Percentiles rank a stretch among this genome's conserved stretches.
Conservation (phyloP, 495 filamentous ascomycete genomes). For the Daldinia decipiens region DNA sequence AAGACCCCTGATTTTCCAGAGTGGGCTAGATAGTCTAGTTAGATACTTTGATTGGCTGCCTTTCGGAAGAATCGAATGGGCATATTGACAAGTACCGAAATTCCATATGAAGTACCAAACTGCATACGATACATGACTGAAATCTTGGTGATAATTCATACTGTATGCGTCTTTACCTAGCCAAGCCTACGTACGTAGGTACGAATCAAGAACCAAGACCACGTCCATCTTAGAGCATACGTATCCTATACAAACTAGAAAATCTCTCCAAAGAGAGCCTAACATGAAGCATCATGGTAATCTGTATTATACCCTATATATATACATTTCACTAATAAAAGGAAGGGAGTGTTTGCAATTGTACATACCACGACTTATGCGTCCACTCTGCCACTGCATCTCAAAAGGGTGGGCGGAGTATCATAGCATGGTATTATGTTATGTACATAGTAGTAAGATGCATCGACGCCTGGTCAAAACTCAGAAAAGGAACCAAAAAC, state of each 20-base stretch:
- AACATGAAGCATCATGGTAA: background rate
- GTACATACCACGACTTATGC: conserved; percentile 8
- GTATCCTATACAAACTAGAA: background rate
- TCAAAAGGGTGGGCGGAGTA: conserved; percentile 26
- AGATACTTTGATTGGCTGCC: conserved; percentile 38
- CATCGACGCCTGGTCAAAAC: conserved; percentile 23
- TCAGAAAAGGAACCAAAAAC: conserved; percentile 25
- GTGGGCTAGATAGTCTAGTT: conserved; percentile 21
- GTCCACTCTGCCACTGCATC: background rate
- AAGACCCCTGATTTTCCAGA: conserved; percentile 38
- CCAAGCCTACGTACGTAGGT: background rate
- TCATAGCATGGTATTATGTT: background rate
- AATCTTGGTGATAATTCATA: conserved; percentile 15
- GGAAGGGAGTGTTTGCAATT: conserved; percentile 4
- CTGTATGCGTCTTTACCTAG: conserved; percentile 23
- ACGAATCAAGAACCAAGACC: conserved; percentile 5
- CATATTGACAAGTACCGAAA: conserved; percentile 42
- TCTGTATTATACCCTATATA: background rate
- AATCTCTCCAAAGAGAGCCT: background rate
- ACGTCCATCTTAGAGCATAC: background rate
- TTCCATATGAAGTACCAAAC: conserved; percentile 26
- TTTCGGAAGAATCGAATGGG: conserved; percentile 34
- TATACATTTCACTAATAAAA: background rate
- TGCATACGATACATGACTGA: conserved; percentile 18
- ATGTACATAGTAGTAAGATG: conserved; percentile 13